Base-by-base conservation (phyloP, 306 rosid species). In the Acacia acuminata region DNA sequence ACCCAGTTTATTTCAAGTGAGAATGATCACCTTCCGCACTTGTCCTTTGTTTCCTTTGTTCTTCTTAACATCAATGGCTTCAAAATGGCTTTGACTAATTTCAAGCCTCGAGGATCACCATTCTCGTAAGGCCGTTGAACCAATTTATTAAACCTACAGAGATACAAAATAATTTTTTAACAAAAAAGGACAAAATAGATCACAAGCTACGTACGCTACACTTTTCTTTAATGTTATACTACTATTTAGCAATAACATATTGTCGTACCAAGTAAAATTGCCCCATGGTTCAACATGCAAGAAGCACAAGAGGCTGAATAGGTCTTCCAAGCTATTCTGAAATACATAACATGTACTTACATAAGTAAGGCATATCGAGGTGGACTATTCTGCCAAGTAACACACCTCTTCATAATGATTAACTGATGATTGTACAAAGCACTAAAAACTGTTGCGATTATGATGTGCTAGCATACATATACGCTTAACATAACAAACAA, bases 221-320 rank as follows among this genome's bases (percentile, higher is more conserved):
- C 19, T 27, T 63, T 63, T 13, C 38, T 30, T 63, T 63, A 15
- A 34, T 30, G 30, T 20, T 4, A 16, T 38, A 27, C 13, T 22
- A 22, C 1, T 61, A 86, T 67, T 67, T 32, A 67, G 75, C 47
- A 55, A 64, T 40, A 38, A 42, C 17, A 51, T 56, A 22, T 34
- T 60, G 80, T 48, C 90, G 55, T 90, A 94, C 98, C 97, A 94
- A 48, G 89, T 86, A 92, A 87, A 91, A 77, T 85, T 92, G 92
- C 97, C 90, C 98, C 97, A 94, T 68, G 97, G 98, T 82, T 94
- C 96, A 81, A 91, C 94, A 44, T 87, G 93, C 93, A 94, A 85
- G 90, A 94, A 94, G 86, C 90, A 79, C 51, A 92, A 53, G 78
- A 94, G 94, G 84, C 98, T 90, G 87, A 69, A 92, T 79, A 94